A percentile compares a stretch with the other conserved stretches of the same genome.
Conservation (phyloP, 352 stramenopile species). For the Thraustotheca clavata region DNA sequence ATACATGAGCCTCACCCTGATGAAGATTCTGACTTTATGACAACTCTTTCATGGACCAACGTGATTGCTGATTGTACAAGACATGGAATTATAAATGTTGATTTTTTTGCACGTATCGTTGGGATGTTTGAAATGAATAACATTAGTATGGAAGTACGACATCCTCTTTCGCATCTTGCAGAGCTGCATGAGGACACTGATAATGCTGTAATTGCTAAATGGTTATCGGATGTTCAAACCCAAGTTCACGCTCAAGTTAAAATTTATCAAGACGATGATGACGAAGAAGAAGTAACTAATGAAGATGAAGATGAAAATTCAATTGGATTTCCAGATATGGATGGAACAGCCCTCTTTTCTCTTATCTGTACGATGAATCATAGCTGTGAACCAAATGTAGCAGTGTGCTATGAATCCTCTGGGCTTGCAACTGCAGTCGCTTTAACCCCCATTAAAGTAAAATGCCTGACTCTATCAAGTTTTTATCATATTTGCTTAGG, state of each 20-base stretch:
- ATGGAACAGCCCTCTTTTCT: conserved; percentile 91
- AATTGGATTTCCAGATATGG: conserved; percentile 84
- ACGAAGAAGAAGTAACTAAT: conserved; percentile 26
- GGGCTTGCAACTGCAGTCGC: conserved; percentile 62
- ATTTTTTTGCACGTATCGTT: conserved; percentile 85
- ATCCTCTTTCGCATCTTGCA: conserved; percentile 47
- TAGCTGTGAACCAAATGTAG: conserved; percentile 90
- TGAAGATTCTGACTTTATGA: conserved; percentile 2
- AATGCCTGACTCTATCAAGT: conserved; percentile 18
- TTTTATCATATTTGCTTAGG: conserved; percentile 27
- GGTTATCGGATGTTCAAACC: conserved; percentile 50
- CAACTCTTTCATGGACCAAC: conserved; percentile 38
- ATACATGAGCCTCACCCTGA: conserved; percentile 32
- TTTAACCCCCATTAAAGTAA: conserved; percentile 54
- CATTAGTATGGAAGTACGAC: conserved; percentile 88
- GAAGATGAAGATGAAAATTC: conserved; percentile 58
- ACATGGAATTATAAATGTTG: conserved; percentile 44
- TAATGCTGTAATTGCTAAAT: conserved; percentile 38
- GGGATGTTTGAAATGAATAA: conserved; percentile 98
- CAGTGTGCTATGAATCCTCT: conserved; percentile 82
- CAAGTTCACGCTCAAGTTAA: conserved; percentile 27
- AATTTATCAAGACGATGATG: conserved; percentile 28
- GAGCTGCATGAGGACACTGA: conserved; percentile 50
- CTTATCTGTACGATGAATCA: conserved; percentile 96
- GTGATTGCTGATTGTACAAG: conserved; percentile 35